A percentile compares a stretch with the other conserved stretches of the same genome.
Evolutionary conservation across 2,329 filamentous ascomycete species (phyloP).

Genomic region (Venturia oleaginea): DNA sequence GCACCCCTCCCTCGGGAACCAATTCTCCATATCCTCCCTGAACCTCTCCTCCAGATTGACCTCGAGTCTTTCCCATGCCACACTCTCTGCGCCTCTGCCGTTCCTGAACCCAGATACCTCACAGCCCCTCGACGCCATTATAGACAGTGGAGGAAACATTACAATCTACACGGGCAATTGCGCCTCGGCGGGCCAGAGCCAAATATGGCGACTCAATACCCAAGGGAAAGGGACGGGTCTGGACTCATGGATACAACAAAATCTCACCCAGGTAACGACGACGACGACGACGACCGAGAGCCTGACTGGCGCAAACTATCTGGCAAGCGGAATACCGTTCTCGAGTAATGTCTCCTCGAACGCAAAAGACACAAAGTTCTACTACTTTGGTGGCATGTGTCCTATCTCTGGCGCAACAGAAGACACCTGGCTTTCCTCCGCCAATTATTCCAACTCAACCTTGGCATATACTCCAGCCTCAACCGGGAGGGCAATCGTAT

Average conservation of each 20-base stretch:
- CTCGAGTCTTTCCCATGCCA: constrained; percentile 34
- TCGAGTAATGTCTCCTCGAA: constrained; percentile 46
- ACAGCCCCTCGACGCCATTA: constrained; percentile 56
- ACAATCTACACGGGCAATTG: constrained; percentile 70
- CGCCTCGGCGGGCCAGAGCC: constrained; percentile 38
- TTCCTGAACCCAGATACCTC: constrained; percentile 48
- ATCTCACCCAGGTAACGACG: constrained; percentile 26
- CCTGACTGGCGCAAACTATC: constrained; percentile 44
- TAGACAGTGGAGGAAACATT: constrained; percentile 60
- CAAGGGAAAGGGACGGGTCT: constrained; percentile 34
- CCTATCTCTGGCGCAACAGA: constrained; percentile 36
- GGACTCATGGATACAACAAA: constrained; percentile 46
- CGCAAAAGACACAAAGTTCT: constrained; percentile 36
- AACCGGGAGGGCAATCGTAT: constrained; percentile 8
- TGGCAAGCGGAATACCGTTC: constrained; percentile 57
- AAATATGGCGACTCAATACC: constrained; percentile 60
- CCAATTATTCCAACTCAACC: constrained; percentile 76
- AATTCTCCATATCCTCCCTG: constrained; percentile 52
- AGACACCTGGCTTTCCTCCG: constrained; percentile 53
- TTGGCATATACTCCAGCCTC: constrained; percentile 49
- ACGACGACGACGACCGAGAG: constrained; percentile 27
- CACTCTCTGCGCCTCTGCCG: constrained; percentile 49
- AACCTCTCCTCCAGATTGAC: constrained; percentile 53
- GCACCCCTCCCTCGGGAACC: constrained; percentile 39
- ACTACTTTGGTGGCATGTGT: constrained; percentile 89